These are phyloP conservation scores for Salix exigua DNA, from an alignment of 345 rosid species.

Conservation along the genomic window DNA sequence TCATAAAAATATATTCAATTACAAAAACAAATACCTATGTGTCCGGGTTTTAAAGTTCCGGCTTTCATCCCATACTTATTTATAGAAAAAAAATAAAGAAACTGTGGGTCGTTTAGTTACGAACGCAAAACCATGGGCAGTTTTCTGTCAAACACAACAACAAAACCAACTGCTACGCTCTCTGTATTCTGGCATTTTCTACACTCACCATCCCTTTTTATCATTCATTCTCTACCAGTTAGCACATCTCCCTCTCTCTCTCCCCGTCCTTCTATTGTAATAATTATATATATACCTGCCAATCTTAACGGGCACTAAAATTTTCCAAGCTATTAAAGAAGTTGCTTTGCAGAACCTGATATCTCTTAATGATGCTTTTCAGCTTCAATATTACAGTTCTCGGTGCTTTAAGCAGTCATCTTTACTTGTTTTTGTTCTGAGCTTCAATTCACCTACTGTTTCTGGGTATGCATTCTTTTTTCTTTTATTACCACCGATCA, in stretches of 20 bases:
- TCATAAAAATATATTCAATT: too few relatives aligned
- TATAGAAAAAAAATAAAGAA: not conserved
- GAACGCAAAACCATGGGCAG: slow-evolving; percentile 20
- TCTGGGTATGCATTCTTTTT: not conserved
- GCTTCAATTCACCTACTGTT: not conserved
- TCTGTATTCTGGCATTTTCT: not conserved
- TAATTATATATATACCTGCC: not conserved
- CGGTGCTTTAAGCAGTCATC: slow-evolving; percentile 2
- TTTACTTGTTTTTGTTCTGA: slow-evolving; percentile 6
- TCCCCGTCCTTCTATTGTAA: too few relatives aligned
- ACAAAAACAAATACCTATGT: too few relatives aligned
- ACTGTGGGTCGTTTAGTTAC: not conserved
- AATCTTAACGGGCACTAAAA: not conserved
- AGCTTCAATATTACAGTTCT: not conserved
- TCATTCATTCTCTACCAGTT: not conserved
- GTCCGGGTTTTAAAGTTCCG: not conserved
- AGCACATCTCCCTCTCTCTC: not conserved
- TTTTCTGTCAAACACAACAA: not conserved
- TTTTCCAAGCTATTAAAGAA: not conserved
- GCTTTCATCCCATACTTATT: not conserved
- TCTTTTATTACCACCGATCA: not conserved
- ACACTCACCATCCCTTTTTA: not conserved
- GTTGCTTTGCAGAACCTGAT: not conserved
- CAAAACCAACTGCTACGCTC: slow-evolving; percentile 6
- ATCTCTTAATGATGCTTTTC: not conserved